Base-by-base conservation (phyloP, 2,329 filamentous ascomycete species). In the Pseudocercospora fijiensis region DNA sequence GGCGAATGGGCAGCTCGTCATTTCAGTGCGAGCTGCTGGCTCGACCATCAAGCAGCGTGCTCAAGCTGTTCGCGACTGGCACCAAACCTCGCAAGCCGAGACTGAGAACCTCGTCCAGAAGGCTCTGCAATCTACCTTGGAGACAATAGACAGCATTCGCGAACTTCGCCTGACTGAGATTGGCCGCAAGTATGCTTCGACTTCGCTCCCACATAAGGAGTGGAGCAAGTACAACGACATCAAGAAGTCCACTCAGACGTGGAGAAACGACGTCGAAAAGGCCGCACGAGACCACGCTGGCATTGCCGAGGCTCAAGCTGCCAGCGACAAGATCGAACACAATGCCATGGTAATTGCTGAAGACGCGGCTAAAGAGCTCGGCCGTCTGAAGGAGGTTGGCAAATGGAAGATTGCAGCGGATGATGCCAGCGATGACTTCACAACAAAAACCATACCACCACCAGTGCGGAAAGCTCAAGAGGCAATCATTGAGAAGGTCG, bases 221-320 rank as follows among this genome's bases (percentile, higher is more conserved):
- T 99, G 95, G 95, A 87, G 89, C 64, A 95, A 94, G 76, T 99
- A 96, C 74, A 92, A 98, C 76, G 87, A 90, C 64, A 82, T 99
- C 63, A 96, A 91, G 80, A 86, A 85, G 60, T 89, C 90, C 11
- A 90, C 97, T 58, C 88, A 89, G 55, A 87, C 91, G 72, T 97
- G 94, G 92, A 89, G 91, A 61, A 83, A 86, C 37, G 91, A 96
- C 70, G 87, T 99, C 55, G 88, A 91, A 74, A 83, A 87, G 63
- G 85, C 93, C 59, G 90, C 92, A 43, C 84, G 89, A 64, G 63
- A 47, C 3, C 90, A 97, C 74, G 85, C 89, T 8, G 87, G 86
- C 26, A 82, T 97, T 11, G 80, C 83, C 20, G 80, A 86, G 60
- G 90, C 91, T 18, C 88, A 90, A 71, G 82, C 86, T 30, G 85